These are phyloP conservation scores for Jaltomata sinuosa DNA, from an alignment of 257 asterid species.

Conservation along the genomic window DNA sequence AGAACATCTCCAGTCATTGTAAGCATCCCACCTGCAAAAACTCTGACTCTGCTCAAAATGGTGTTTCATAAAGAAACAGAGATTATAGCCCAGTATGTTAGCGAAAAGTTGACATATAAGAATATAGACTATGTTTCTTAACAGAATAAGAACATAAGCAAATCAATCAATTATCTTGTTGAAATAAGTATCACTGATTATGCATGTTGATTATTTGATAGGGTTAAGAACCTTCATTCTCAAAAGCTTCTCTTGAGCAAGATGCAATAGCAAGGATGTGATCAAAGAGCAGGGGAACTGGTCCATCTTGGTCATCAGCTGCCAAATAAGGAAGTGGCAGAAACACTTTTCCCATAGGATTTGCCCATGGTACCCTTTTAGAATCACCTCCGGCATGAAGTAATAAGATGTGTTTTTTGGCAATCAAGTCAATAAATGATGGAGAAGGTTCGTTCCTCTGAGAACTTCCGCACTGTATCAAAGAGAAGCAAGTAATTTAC, in stretches of 20 bases:
- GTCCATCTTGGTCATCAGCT: conserved; percentile 81
- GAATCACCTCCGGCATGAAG: conserved; percentile 99
- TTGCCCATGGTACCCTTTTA: conserved; percentile 98
- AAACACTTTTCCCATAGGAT: conserved; percentile 98
- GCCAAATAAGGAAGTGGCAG: conserved; percentile 95
- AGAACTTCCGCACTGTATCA: conserved; percentile 19
- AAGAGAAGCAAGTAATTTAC: conserved; percentile 19
- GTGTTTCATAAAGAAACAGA: conserved; percentile 8
- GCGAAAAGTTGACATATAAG: background rate
- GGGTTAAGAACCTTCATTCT: conserved; percentile 54
- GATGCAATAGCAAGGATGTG: conserved; percentile 96
- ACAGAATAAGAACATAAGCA: background rate
- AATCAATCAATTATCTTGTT: background rate
- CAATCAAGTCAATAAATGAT: conserved; percentile 49
- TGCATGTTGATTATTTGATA: conserved; percentile 12
- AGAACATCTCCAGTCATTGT: conserved; percentile 99
- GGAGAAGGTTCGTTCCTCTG: conserved; percentile 24
- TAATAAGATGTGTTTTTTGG: conserved; percentile 65
- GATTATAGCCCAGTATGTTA: background rate
- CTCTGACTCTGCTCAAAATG: background rate
- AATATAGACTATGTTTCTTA: background rate
- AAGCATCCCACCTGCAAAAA: conserved; percentile 72
- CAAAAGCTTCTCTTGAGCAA: conserved; percentile 84
- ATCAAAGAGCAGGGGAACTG: conserved; percentile 93
- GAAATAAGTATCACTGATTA: background rate